Percentiles rank a stretch among this genome's conserved stretches.
phyloP scores from a whole-genome alignment of 176 grass and related monocot genomes.

The Coix lacrymajobi region DNA sequence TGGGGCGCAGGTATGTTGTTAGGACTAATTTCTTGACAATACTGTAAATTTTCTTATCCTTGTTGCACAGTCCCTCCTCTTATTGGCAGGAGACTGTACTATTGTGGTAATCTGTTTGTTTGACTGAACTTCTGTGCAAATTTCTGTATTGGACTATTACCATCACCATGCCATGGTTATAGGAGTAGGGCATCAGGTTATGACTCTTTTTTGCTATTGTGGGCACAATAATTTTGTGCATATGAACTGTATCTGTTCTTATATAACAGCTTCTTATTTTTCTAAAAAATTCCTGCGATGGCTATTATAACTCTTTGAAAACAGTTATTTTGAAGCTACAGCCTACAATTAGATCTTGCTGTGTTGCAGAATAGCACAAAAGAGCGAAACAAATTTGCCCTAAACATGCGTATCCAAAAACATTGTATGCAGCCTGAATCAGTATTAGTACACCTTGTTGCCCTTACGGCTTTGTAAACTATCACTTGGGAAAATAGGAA shows the following conservation, averaged over 20 bases:
- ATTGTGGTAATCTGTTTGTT: neutral
- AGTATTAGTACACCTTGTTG: neutral
- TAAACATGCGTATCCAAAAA: neutral
- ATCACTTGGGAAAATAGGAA: neutral
- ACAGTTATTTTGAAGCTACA: neutral
- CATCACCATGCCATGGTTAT: neutral
- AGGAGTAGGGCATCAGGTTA: neutral
- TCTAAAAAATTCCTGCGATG: too few relatives aligned
- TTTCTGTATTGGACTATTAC: neutral
- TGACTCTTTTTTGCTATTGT: neutral
- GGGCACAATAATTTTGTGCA: neutral
- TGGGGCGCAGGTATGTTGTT: constrained; percentile 36
- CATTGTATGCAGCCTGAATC: too few relatives aligned
- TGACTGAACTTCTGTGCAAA: neutral
- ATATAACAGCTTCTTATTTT: too few relatives aligned
- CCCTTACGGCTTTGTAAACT: neutral
- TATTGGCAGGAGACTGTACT: neutral
- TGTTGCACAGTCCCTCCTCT: neutral
- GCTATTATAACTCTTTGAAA: neutral
- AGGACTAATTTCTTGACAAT: neutral
- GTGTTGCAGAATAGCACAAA: neutral
- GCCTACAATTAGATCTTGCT: neutral
- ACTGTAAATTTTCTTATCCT: neutral
- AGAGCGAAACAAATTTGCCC: neutral
- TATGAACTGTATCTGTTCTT: neutral